Evolutionary conservation across 148 eudicot species (phyloP), one percentile per base, ranked within the genome.

Genomic region (Agrostemma githago): DNA sequence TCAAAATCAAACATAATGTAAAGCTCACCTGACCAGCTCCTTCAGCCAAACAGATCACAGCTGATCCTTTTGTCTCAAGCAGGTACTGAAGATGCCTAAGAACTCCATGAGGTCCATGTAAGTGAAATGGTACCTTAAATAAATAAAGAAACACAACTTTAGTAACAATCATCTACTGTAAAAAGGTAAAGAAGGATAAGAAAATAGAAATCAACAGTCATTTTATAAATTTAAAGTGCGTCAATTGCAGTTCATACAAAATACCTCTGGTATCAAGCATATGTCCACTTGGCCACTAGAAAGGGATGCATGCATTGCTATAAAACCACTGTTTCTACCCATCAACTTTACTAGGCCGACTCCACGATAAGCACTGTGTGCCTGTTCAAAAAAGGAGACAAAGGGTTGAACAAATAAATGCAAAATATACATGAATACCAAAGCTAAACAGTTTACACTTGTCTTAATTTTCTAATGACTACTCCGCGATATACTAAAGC

Each of bases 221-320:
- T 10, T 21, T 53, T 20, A 26, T 62, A 15, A 10, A 53, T 62
- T 48, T 68, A 59, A 10, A 66, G 38, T 61, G 74, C 41, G 62
- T 40, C 21, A 62, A 8, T 61, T 11, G 64, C 51, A 57, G 77
- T 75, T 39, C 42, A 40, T 37, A 61, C 62, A 16, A 58, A 59
- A 46, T 86, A 95, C 99, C 97, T 95, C 99, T 11, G 99, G 99
- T 78, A 95, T 89, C 89, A 95, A 84, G 71, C 99, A 95, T 77
- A 95, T 84, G 83, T 95, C 99, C 70, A 95, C 91, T 83, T 95
- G 99, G 63, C 99, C 99, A 84, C 99, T 95, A 62, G 99, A 92
- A 81, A 95, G 94, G 44, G 99, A 80, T 76, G 99, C 99, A 74
- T 95, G 97, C 99, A 95, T 95, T 77, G 99, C 97, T 79, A 95